These are phyloP conservation scores for Corymbia calophylla DNA, from an alignment of 441 rosid genomes.

Conservation along the genomic window DNA sequence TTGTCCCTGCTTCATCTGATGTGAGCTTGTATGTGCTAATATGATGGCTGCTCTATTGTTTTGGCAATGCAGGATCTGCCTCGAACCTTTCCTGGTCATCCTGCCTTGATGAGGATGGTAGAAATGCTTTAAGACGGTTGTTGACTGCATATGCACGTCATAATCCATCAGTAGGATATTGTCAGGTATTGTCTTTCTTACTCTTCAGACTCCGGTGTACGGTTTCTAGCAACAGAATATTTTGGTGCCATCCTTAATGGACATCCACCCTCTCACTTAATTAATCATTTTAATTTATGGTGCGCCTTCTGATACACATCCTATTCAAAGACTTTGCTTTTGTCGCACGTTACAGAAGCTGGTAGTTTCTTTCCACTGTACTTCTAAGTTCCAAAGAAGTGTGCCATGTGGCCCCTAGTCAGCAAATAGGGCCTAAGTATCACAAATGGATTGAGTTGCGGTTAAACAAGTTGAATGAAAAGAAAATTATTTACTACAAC, in stretches of 20 bases:
- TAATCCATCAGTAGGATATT: conserved; percentile 98
- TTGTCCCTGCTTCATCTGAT: background rate
- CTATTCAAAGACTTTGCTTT: background rate
- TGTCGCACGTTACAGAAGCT: background rate
- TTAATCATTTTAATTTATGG: background rate
- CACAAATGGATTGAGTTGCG: background rate
- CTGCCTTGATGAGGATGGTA: conserved; percentile 94
- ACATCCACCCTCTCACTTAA: background rate
- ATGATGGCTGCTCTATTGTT: background rate
- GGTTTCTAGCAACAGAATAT: background rate
- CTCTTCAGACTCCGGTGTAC: background rate
- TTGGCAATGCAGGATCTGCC: conserved; percentile 86
- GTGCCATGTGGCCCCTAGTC: background rate
- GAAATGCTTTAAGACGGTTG: conserved; percentile 97
- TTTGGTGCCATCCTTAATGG: background rate
- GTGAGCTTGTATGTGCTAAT: background rate
- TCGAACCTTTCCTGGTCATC: conserved; percentile 99
- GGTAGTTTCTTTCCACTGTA: background rate
- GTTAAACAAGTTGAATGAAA: background rate
- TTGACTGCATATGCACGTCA: conserved; percentile 99
- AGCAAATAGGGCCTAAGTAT: background rate
- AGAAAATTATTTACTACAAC: too few species aligned
- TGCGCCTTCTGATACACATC: background rate
- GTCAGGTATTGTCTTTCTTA: conserved; percentile 60
- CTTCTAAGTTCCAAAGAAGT: background rate